A percentile compares a stretch with the other conserved stretches of the same genome.
phyloP scores from a whole-genome alignment of 345 rosid species.

The Eucalyptus decipiens region DNA sequence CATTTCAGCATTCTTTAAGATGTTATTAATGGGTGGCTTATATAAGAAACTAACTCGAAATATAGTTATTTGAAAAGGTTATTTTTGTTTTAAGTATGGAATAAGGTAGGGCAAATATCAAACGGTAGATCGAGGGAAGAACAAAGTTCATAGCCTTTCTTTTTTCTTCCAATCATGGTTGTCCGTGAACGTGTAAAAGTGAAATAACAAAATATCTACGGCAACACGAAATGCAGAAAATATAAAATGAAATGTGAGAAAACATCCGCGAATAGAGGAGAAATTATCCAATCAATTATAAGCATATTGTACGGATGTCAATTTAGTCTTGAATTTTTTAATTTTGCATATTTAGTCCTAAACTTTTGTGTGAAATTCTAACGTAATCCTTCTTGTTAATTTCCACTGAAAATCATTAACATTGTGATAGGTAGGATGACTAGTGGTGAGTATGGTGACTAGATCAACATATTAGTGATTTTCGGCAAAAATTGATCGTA shows the following conservation, averaged over 20 bases:
- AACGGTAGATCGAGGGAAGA: not conserved
- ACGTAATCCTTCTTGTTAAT: fast-evolving
- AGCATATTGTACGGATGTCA: not conserved
- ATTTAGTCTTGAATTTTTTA: not conserved
- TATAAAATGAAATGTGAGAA: not conserved
- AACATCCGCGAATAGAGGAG: fast-evolving
- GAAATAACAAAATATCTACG: not conserved
- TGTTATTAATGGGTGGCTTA: not conserved
- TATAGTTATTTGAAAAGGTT: not conserved
- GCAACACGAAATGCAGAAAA: not conserved
- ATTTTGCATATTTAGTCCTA: not conserved
- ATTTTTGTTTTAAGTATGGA: not conserved
- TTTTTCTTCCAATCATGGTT: not conserved
- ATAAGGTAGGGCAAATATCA: not conserved
- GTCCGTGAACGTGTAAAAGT: not conserved
- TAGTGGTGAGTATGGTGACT: not conserved
- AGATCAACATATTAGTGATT: not conserved
- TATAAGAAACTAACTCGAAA: not conserved
- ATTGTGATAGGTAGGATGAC: not conserved
- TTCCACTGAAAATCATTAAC: not conserved
- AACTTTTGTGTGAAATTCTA: not conserved
- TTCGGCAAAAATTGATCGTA: fast-evolving
- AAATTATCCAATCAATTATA: not conserved
- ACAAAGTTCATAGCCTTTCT: not conserved
- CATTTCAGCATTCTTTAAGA: not conserved